Base-by-base conservation (phyloP, 2,329 filamentous ascomycete species). In the Fusarium kyushuense region DNA sequence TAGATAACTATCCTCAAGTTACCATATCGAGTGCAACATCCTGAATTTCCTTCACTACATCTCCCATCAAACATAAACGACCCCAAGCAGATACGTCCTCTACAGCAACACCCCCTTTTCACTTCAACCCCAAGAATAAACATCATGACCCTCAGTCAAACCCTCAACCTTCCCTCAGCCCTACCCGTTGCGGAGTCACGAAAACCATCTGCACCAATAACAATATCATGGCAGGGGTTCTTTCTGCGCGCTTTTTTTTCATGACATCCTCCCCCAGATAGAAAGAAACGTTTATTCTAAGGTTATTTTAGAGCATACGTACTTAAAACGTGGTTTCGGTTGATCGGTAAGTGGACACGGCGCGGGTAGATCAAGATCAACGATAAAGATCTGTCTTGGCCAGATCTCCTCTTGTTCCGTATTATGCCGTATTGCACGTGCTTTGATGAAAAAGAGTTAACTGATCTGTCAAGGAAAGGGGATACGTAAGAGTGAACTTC, bases 111-210 rank as follows among this genome's bases (percentile, higher is more conserved):
- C 60, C 60, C 60, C 57, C 58, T 40, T 63, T 63, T 58, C 58
- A 30, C 29, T 42, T 63, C 60, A 64, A 61, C 47, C 51, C 46
- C 56, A 54, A 65, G 38, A 53, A 63, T 48, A 65, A 68, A 68
- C 65, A 68, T 68, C 65, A 68, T 68, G 65, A 68, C 65, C 27
- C 46, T 68, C 65, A 69, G 49, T 32, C 55, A 66, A 42, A 65
- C 54, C 58, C 54, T 58, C 60, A 65, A 53, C 53, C 49, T 63
- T 46, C 51, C 53, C 40, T 70, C 67, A 70, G 67, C 67, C 67
- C 63, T 70, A 70, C 67, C 67, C 67, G 63, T 64, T 67, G 67
- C 67, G 67, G 66, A 69, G 65, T 69, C 38, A 52, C 60, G 41
- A 40, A 45, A 54, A 36, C 47, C 40, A 23, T 19, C 43, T 64